Conservation (phyloP, 1,284 basidiomycete genomes). For the Puccinia novopanici region DNA sequence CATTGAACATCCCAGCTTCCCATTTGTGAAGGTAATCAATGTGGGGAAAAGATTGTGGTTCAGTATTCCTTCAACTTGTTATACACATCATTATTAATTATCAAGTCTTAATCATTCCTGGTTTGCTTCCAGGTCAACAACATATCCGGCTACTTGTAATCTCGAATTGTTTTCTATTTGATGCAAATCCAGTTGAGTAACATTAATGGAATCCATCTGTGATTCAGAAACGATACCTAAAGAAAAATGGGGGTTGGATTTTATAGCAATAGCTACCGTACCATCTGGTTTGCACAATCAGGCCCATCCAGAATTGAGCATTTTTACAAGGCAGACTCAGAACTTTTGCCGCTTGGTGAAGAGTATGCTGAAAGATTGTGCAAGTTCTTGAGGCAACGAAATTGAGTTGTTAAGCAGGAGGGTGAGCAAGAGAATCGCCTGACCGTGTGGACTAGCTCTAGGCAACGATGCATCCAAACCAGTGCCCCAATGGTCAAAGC, state of each 20-base stretch:
- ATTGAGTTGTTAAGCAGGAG: constrained; percentile 55
- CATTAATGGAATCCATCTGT: not conserved
- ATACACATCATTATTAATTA: not conserved
- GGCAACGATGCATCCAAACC: constrained; percentile 87
- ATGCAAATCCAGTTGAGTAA: constrained; percentile 51
- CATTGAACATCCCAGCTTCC: constrained; percentile 71
- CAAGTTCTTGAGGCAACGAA: constrained; percentile 55
- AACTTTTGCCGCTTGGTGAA: constrained; percentile 90
- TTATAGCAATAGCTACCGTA: constrained; percentile 49
- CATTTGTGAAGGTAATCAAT: constrained; percentile 94
- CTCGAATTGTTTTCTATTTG: constrained; percentile 76
- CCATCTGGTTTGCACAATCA: constrained; percentile 49
- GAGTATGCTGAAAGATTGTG: constrained; percentile 76
- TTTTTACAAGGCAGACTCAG: constrained; percentile 97
- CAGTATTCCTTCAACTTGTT: constrained; percentile 20
- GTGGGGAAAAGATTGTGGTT: constrained; percentile 58
- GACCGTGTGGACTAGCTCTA: constrained; percentile 88
- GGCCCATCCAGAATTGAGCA: constrained; percentile 76
- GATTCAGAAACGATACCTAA: not conserved
- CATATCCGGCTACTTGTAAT: constrained; percentile 80
- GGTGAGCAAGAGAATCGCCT: constrained; percentile 46
- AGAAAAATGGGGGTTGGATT: not conserved
- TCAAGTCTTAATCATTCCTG: not conserved
- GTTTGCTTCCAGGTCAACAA: constrained; percentile 65
- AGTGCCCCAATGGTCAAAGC: constrained; percentile 63